Evolutionary conservation across 768 basidiomycete species (phyloP), one percentile per base, ranked within the genome.

Genomic region (Russula foetens): DNA sequence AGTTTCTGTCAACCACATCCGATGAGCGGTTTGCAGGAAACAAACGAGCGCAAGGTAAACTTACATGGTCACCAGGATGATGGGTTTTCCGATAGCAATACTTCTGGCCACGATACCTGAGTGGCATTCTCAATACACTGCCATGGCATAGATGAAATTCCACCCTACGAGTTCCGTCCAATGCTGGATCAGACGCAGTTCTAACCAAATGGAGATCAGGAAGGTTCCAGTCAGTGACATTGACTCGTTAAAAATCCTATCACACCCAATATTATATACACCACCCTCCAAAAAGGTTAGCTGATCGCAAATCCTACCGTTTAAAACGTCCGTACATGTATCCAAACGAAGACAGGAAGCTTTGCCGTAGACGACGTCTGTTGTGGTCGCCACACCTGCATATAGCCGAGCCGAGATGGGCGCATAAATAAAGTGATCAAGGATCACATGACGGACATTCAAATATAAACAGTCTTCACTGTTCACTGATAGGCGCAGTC

Each of bases 61-160:
- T 58, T 62, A 80, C 79, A 76, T 74, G 3, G 80, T 80, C 38
- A 82, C 79, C 64, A 83, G 81, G n/a, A 84, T 72, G n/a, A 83
- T 79, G 0, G 82, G 82, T 48, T 80, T 81, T 5, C 73, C 72
- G 11, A 73, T 75, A 0, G 72, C 70, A 2, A 77, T 72, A 54
- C 82, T 83, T 23, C 78, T 68, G 33, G 76, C 73, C 29, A 84
- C 67, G n/a, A 83, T 75, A 8, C 71, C 82, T 84, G 56, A 44
- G 51, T 21, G 41, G 17, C 14, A 3, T 19, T 31, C 15, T 49
- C 46, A 49, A 33, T 39, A 21, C 19, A 28, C 35, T 8, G 2
- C 7, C 12, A n/a, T 46, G 46, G 31, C 0, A 26, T 41, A 11
- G 47, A 29, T 17, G 26, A 47, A 4, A 19, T 28, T 14, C 11